Conservation (phyloP, 2,329 filamentous ascomycete species). For the Diaporthe sp. region DNA sequence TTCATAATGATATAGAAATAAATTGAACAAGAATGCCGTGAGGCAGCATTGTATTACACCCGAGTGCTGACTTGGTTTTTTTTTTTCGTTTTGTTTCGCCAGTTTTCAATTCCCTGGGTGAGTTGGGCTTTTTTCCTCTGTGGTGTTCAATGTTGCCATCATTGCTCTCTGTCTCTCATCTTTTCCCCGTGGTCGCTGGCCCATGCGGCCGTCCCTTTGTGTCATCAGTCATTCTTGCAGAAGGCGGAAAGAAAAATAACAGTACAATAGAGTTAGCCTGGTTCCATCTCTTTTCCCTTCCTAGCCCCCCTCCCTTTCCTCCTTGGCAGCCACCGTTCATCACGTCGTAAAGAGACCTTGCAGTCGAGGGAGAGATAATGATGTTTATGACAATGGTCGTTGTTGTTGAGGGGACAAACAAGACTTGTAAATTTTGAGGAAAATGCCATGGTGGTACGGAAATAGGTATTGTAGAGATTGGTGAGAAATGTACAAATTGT, state of each 20-base stretch:
- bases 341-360: slow-evolving; percentile 34
- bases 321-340: slow-evolving; percentile 33
- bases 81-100: slow-evolving; percentile 35
- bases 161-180: slow-evolving; percentile 14
- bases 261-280: slow-evolving; percentile 28
- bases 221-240: slow-evolving; percentile 41
- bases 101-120: slow-evolving; percentile 13
- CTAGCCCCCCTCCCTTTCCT: slow-evolving; percentile 16
- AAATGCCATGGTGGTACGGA: slow-evolving; percentile 23
- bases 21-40: slow-evolving; percentile 57
- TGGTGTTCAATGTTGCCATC: slow-evolving; percentile 33
- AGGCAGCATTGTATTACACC: slow-evolving; percentile 61
- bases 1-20: slow-evolving; percentile 13
- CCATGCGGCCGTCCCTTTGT: slow-evolving; percentile 36
- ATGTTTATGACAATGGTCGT: slow-evolving; percentile 9
- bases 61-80: slow-evolving; percentile 31
- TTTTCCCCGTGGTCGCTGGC: slow-evolving; percentile 31
- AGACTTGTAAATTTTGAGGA: slow-evolving; percentile 24
- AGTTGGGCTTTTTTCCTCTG: slow-evolving; percentile 18
- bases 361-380: slow-evolving; percentile 11
- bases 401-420: slow-evolving; percentile 15
- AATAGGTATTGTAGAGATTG: slow-evolving; percentile 33
- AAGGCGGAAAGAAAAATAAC: slow-evolving; percentile 35
- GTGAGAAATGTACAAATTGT: slow-evolving; percentile 32
- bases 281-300: slow-evolving; percentile 24